Conservation (phyloP, 208 protist genomes). For the Leishmania tarentolae region DNA sequence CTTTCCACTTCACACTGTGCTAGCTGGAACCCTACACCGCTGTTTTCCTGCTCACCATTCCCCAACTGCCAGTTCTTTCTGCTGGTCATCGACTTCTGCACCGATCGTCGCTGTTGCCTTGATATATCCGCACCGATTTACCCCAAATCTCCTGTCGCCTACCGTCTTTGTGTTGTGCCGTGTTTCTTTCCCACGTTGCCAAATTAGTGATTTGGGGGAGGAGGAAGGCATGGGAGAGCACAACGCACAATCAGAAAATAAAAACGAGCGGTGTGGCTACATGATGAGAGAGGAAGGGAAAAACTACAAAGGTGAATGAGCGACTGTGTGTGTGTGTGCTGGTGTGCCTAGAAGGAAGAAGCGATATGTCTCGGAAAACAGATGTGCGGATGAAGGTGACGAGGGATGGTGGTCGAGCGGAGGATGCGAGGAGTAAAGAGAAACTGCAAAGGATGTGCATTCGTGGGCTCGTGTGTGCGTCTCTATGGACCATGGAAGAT, state of each 20-base stretch:
- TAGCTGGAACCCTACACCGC: not conserved
- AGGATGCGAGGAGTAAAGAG: not conserved
- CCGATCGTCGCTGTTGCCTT: not conserved
- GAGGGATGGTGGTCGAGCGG: not conserved
- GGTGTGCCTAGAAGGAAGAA: not conserved
- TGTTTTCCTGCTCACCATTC: not conserved
- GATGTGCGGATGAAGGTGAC: not conserved
- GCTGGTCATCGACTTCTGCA: not conserved
- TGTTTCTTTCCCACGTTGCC: not conserved
- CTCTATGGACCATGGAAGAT: not conserved
- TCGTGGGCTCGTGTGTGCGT: no score
- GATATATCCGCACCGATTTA: constrained; percentile 10
- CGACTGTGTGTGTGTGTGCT: not conserved
- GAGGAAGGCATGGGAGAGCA: not conserved
- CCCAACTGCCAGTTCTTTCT: not conserved
- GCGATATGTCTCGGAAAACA: not conserved
- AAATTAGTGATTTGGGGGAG: not conserved
- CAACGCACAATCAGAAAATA: not conserved
- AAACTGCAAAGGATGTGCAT: not conserved
- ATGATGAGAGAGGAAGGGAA: not conserved
- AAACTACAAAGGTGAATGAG: not conserved
- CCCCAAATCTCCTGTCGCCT: not conserved
- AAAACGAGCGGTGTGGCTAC: not conserved
- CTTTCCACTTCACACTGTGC: no score
- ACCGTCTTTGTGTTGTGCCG: not conserved